Evolutionary conservation across 352 stramenopile genomes (phyloP).

Genomic region (Chrysophaeum taylorii): DNA sequence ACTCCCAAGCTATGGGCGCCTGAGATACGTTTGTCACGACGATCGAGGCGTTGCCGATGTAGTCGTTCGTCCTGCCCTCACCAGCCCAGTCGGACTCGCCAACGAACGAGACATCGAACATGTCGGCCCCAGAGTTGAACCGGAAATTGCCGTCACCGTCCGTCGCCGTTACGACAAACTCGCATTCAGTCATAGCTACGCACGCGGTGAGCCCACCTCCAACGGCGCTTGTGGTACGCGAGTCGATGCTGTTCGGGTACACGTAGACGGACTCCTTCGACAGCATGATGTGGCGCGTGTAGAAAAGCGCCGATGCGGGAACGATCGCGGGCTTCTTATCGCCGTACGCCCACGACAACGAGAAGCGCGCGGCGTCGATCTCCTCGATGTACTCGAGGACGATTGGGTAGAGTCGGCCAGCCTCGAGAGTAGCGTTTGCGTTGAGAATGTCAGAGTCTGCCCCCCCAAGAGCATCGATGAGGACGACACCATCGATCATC

Average conservation of each 20-base stretch:
- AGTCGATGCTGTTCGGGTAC: slow-evolving; percentile 59
- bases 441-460: slow-evolving; percentile 26
- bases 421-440: neutral
- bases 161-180: slow-evolving; percentile 62
- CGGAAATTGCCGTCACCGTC: slow-evolving; percentile 60
- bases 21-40: neutral
- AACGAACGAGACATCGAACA: slow-evolving; percentile 64
- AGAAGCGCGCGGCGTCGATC: slow-evolving; percentile 63
- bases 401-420: slow-evolving; percentile 57
- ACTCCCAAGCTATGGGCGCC: slow-evolving; percentile 30
- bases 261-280: slow-evolving; percentile 47
- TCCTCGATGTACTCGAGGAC: slow-evolving; percentile 65
- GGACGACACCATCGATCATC: slow-evolving; percentile 50
- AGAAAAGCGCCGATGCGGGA: slow-evolving; percentile 42
- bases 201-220: slow-evolving; percentile 37
- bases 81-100: slow-evolving; percentile 67
- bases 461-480: slow-evolving; percentile 46
- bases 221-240: slow-evolving; percentile 20
- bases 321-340: slow-evolving; percentile 28
- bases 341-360: slow-evolving; percentile 54
- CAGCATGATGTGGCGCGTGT: slow-evolving; percentile 37
- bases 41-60: slow-evolving; percentile 18
- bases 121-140: slow-evolving; percentile 63
- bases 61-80: slow-evolving; percentile 68
- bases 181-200: slow-evolving; percentile 40